Percentiles rank a stretch among this genome's conserved stretches.
phyloP scores from a whole-genome alignment of 192 early-diverging fungal genomes.

The Coemansia sp. region DNA sequence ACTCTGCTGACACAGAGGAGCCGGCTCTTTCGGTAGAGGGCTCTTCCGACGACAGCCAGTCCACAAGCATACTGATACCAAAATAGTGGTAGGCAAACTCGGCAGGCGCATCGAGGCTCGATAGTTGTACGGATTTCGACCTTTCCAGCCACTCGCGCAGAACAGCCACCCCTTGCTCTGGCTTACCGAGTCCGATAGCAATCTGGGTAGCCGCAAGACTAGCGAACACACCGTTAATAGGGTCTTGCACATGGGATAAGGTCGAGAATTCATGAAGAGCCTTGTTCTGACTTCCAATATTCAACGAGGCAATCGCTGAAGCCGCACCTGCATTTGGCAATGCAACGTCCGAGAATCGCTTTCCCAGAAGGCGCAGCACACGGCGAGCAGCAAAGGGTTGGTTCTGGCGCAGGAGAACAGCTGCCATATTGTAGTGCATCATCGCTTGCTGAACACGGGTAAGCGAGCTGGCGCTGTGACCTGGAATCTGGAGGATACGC shows the following conservation, averaged over 20 bases:
- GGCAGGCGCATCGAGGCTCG: constrained; percentile 3
- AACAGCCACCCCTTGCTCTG: constrained; percentile 14
- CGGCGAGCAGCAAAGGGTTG: constrained; percentile 31
- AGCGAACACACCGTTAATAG: constrained; percentile 12
- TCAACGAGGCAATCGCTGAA: constrained; percentile 37
- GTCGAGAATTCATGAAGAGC: constrained; percentile 38
- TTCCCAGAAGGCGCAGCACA: constrained; percentile 21
- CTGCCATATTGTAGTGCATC: constrained; percentile 50
- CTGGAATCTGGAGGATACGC: constrained; percentile 33
- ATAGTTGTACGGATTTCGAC: constrained; percentile 19
- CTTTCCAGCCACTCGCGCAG: constrained; percentile 32
- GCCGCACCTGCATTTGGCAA: constrained; percentile 17
- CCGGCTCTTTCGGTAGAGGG: neutral
- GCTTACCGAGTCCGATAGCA: constrained; percentile 27
- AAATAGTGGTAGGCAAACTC: constrained; percentile 41
- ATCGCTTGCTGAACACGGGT: constrained; percentile 31
- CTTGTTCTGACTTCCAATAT: constrained; percentile 2
- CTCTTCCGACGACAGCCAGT: constrained; percentile 14
- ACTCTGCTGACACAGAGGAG: constrained; percentile 8
- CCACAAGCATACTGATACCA: constrained; percentile 28
- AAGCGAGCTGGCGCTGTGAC: constrained; percentile 13
- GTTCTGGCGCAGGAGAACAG: constrained; percentile 24
- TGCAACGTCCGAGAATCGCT: constrained; percentile 5
- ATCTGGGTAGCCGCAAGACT: constrained; percentile 38
- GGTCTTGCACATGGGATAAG: constrained; percentile 12